A percentile compares a stretch with the other conserved stretches of the same genome.
Evolutionary conservation across 2,329 filamentous ascomycete genomes (phyloP).

Genomic region (Periconia digitata): DNA sequence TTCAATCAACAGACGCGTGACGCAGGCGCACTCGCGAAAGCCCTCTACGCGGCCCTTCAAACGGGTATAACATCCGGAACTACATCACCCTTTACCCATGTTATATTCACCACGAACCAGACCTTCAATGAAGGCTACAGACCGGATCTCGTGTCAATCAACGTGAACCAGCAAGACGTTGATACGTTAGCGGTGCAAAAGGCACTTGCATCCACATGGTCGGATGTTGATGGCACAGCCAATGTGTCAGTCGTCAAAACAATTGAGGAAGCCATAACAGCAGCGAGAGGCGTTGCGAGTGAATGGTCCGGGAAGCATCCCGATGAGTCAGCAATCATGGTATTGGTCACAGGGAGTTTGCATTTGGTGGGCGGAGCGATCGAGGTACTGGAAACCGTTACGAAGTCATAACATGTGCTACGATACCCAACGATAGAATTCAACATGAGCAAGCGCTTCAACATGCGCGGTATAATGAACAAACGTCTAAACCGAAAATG

Average conservation of each 20-base stretch:
- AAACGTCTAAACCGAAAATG: too few species aligned
- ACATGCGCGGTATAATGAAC: too few species aligned
- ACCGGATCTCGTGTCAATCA: slow-evolving; percentile 65
- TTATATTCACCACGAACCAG: slow-evolving; percentile 79
- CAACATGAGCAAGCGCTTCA: slow-evolving; percentile 20
- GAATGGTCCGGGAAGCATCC: slow-evolving; percentile 25
- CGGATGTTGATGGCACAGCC: slow-evolving; percentile 40
- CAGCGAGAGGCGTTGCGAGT: slow-evolving; percentile 50
- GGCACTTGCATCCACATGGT: slow-evolving; percentile 63
- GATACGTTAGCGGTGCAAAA: slow-evolving; percentile 66
- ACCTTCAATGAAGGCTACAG: slow-evolving; percentile 65
- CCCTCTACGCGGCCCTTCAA: slow-evolving; percentile 61
- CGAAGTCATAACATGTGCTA: slow-evolving; percentile 8
- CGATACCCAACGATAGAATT: slow-evolving; percentile 22
- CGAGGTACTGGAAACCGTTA: slow-evolving; percentile 63
- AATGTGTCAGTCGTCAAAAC: slow-evolving; percentile 62
- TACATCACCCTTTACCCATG: slow-evolving; percentile 64
- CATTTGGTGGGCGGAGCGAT: slow-evolving; percentile 81
- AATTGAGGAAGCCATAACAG: slow-evolving; percentile 68
- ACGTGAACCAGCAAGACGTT: slow-evolving; percentile 61
- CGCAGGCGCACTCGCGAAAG: slow-evolving; percentile 64
- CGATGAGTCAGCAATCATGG: slow-evolving; percentile 54
- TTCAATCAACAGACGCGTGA: slow-evolving; percentile 95
- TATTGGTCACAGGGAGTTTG: slow-evolving; percentile 79
- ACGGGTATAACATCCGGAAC: slow-evolving; percentile 25